Evolutionary conservation across 2,329 filamentous ascomycete genomes (phyloP).

Genomic region (Geosmithia putterillii): DNA sequence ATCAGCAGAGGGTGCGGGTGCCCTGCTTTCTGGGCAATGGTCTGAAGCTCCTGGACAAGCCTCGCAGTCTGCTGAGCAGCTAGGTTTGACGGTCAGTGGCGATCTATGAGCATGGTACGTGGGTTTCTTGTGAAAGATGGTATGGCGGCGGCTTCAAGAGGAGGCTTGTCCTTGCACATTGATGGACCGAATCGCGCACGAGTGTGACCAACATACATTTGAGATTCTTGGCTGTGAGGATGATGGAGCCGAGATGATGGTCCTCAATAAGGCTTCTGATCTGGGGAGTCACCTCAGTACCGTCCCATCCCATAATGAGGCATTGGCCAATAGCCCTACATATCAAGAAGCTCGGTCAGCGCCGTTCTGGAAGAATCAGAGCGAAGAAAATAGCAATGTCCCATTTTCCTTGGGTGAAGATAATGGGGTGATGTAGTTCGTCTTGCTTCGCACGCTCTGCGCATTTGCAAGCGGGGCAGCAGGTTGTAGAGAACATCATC

Average conservation of each 20-base stretch:
- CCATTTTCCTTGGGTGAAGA: neutral
- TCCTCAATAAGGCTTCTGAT: constrained; percentile 71
- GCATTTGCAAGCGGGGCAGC: no score
- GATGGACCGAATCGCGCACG: no score
- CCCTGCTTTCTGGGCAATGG: constrained; percentile 79
- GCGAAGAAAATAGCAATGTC: neutral
- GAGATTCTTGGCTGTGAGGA: constrained; percentile 73
- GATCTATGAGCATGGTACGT: neutral
- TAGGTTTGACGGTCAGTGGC: constrained; percentile 22
- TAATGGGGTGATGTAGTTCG: no score
- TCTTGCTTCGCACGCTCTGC: no score
- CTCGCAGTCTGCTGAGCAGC: constrained; percentile 82
- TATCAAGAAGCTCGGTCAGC: neutral
- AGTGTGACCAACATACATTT: constrained; percentile 63
- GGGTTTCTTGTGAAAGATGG: neutral
- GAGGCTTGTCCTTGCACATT: no score
- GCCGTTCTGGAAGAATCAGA: neutral
- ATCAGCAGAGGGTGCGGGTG: constrained; percentile 84
- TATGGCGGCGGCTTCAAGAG: no score
- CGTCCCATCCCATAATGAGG: constrained; percentile 79
- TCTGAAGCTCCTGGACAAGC: constrained; percentile 84
- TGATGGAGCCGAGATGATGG: constrained; percentile 78
- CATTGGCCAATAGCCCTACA: constrained; percentile 60
- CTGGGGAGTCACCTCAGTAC: constrained; percentile 70
- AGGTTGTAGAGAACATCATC: no score